Base-by-base conservation (phyloP, 2,329 filamentous ascomycete genomes). In the Pseudophaeomoniella oleicola region DNA sequence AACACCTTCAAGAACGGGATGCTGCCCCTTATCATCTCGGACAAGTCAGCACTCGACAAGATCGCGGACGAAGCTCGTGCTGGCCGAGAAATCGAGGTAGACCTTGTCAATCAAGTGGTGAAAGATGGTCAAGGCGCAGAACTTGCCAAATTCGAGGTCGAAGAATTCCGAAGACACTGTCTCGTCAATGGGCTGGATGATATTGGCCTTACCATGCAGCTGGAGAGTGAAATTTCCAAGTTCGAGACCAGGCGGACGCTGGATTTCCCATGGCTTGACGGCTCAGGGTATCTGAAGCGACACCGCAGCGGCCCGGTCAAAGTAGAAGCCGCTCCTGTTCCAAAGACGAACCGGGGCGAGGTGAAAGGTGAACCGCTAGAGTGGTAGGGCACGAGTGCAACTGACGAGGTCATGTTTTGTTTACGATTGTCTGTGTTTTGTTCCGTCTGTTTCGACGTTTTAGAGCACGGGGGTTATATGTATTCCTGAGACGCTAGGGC, bases 1-100 rank as follows among this genome's bases (percentile, higher is more conserved):
- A 98, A 98, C 69, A 90, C 82, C n/a, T 96, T 94, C 74, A 96
- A 98, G 72, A 98, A 98, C 66, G 88, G 88, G 65, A 96, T 96
- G 90, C 68, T 96, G 44, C 87, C 88, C 34, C 75, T 96, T 42
- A 63, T 70, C 40, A 81, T 96, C 53, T 64, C 70, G 19, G 75
- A 88, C 56, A 61, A 75, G 45, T 29, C 40, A 32, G 66, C 62
- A 1, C 64, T 94, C 3, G 69, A 81, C 31, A 69, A 68, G 42
- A 77, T 96, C 44, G 78, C 81, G 27, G 73, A 67, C 16, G 83
- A 92, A 59, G 87, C 87, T 19, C 69, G 69, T 27, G 81, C 82
- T 3, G 85, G 85, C 39, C 72, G 72, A 40, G 87, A 94, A 57
- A 66, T 96, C 45, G 87, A 94, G 62, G 72, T 96, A 42, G 88